Evolutionary conservation across 441 rosid species (phyloP), one percentile per base, ranked within the genome.

Genomic region (Brassica hybrid): DNA sequence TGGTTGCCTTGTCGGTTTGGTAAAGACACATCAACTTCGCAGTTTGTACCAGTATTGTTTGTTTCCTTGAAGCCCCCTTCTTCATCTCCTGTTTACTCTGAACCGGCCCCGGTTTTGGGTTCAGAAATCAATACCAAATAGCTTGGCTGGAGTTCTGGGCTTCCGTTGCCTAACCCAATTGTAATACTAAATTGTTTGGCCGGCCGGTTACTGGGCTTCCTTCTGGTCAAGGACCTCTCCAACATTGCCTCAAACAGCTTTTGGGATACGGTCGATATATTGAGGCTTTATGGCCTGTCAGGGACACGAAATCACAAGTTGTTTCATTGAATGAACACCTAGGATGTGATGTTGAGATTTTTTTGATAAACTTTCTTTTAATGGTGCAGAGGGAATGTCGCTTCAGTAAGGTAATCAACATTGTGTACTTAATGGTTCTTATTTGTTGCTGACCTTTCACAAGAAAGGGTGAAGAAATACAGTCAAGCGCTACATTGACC

Each of bases 1-100:
- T 6, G 68, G 79, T 79, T 7, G 27, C 36, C 6, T 65, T 74
- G 75, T 74, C 75, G 78, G 67, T 73, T 73, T 69, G 57, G 76
- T 79, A 69, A 69, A 57, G 67, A 69, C 76, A 69, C 41, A 74
- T 68, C 67, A 62, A 68, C 75, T 52, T 61, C 23, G 56, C 38
- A 45, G 30, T 71, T 61, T 72, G 34, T 30, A 68, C 16, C 43
- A 19, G 71, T 21, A 9, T n/a, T 32, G 5, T 56, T 62, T 38
- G 71, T 74, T 54, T 45, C 68, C 63, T 62, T 38, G 52, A 68
- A 61, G 19, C 54, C 32, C 6, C 6, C 59, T 17, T 45, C 14
- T 50, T 9, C 67, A 50, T 32, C 13, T 50, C 32, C 18, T 7
- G 69, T 60, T 65, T 36, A 17, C 38, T 43, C 7, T 21, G n/a